Base-by-base conservation (phyloP, 1,284 basidiomycete genomes). In the Thecaphora frezii region DNA sequence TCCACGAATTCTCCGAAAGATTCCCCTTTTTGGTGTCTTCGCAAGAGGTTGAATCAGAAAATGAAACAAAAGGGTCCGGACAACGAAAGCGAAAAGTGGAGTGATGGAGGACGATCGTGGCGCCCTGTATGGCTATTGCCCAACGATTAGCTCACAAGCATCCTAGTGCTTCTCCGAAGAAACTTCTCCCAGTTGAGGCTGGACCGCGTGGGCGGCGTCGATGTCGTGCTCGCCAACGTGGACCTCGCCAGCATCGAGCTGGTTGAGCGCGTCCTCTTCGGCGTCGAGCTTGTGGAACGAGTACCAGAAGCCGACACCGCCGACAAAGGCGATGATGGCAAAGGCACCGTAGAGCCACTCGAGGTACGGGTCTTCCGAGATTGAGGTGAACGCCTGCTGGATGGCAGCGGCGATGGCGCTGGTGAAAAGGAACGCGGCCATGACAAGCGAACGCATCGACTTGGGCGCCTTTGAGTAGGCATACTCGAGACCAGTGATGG, bases 401-500 rank as follows among this genome's bases (percentile, higher is more conserved):
- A 83, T 69, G 16, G 83, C 60, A 22, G 79, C 69, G 12, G 81
- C 75, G 64, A 90, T 54, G 19, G 89, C 88, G 33, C 77, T 84
- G 76, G 80, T 87, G 82, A 91, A 89, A 38, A 91, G 81, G 89
- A 78, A 74, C 42, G 72, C 50, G 26, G 58, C 59, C 75, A 77
- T 79, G 49, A 81, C 77, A 36, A 81, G 72, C 28, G 78, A 80
- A 9, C 78, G 71, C 81, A 81, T 80, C 56, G 74, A 77, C 54
- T 71, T 76, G 50, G 80, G 80, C 10, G 81, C 80, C 66, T 79
- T 91, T 56, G 88, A 90, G 82, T 89, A 91, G n/a, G 90, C 91
- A 77, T 91, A 91, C 79, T 93, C 91, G 65, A 83, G 73, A 48
- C 80, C 80, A 19, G 90, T 91, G 80, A 93, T 90, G 10, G 88